A percentile compares a stretch with the other conserved stretches of the same genome.
Evolutionary conservation across 148 eudicot genomes (phyloP).

Genomic region (Chenopodium suecicum): DNA sequence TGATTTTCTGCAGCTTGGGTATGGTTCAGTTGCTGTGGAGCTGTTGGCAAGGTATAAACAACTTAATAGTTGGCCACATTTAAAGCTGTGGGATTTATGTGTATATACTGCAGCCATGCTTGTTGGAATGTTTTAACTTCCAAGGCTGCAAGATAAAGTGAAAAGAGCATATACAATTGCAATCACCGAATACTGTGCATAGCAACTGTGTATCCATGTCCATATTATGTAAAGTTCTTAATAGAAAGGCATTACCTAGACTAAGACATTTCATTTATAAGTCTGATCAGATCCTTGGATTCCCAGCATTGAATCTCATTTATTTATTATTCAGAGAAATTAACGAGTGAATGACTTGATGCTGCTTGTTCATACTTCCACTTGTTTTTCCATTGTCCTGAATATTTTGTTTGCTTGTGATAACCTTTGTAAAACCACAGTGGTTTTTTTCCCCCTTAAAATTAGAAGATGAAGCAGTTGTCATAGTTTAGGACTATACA

Average conservation of each 20-base stretch:
- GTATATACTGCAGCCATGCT: background rate
- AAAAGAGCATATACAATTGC: background rate
- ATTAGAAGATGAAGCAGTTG: no score
- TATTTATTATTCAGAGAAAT: background rate
- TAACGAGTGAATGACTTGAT: background rate
- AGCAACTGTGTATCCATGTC: no score
- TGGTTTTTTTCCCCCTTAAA: no score
- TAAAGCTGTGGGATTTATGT: background rate
- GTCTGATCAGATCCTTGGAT: background rate
- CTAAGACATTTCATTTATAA: background rate
- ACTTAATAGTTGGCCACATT: background rate
- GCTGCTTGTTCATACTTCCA: background rate
- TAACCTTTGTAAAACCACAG: background rate
- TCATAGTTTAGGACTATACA: no score
- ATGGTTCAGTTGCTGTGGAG: constrained; percentile 89
- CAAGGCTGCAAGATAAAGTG: background rate
- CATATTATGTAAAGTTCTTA: background rate
- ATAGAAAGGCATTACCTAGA: background rate
- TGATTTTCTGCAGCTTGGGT: constrained; percentile 72
- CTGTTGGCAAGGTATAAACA: constrained; percentile 64
- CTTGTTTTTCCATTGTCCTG: background rate
- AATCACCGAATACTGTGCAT: background rate
- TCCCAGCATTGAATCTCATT: background rate
- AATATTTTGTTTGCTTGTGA: background rate
- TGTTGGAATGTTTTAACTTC: background rate